A percentile compares a stretch with the other conserved stretches of the same genome.
Evolutionary conservation across 1,139 yeast genomes (phyloP).

Genomic region (Pichia sorboxylosa): DNA sequence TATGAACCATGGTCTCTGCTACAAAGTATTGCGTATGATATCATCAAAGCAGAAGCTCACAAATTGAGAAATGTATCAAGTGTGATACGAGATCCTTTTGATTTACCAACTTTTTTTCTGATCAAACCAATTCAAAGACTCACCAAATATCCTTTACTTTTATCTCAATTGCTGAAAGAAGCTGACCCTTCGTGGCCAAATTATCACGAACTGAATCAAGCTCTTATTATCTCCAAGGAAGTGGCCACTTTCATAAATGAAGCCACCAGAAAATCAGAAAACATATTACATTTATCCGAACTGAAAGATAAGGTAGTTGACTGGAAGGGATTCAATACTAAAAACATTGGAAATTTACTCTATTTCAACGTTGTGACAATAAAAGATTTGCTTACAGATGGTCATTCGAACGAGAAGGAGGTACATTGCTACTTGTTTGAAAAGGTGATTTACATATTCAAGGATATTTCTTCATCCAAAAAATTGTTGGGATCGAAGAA

Average conservation of each 20-base stretch:
- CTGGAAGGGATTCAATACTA: slow-evolving; percentile 88
- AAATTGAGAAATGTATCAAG: slow-evolving; percentile 45
- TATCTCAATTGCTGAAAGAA: slow-evolving; percentile 62
- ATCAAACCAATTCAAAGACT: slow-evolving; percentile 92
- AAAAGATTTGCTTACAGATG: slow-evolving; percentile 32
- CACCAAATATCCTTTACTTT: slow-evolving; percentile 80
- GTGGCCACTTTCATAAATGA: slow-evolving; percentile 88
- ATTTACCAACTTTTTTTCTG: slow-evolving; percentile 77
- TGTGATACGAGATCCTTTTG: slow-evolving; percentile 76
- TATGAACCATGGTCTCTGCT: slow-evolving; percentile 88
- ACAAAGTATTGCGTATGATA: slow-evolving; percentile 76
- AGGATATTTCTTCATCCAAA: slow-evolving; percentile 25
- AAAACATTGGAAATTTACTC: slow-evolving; percentile 75
- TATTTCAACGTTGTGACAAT: slow-evolving; percentile 73
- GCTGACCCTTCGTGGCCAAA: slow-evolving; percentile 46
- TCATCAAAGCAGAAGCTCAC: slow-evolving; percentile 53
- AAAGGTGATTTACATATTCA: slow-evolving; percentile 63
- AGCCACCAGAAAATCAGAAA: slow-evolving; percentile 87
- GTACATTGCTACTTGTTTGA: slow-evolving; percentile 86
- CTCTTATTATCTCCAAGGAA: slow-evolving; percentile 54
- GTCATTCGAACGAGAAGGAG: slow-evolving; percentile 69
- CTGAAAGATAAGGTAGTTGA: slow-evolving; percentile 66
- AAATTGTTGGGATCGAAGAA: slow-evolving; percentile 29
- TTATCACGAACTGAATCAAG: slow-evolving; percentile 57
- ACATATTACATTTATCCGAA: slow-evolving; percentile 58